These are phyloP conservation scores for Benincasa hispida DNA, from an alignment of 306 rosid genomes.

Conservation along the genomic window DNA sequence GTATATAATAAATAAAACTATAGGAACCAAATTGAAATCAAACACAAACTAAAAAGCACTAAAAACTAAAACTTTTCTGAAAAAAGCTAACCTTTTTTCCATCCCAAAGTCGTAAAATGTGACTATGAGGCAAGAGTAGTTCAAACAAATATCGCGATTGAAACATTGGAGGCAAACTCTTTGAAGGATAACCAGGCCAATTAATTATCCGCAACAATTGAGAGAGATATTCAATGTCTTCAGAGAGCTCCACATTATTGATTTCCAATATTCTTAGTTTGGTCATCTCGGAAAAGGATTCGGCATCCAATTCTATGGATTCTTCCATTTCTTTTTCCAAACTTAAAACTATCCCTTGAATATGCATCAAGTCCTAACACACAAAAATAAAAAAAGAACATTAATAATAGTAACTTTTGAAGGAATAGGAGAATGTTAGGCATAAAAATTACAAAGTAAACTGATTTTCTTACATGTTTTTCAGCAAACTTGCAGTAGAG, in stretches of 20 bases:
- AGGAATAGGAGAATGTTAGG: neutral
- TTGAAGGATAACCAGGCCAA: neutral
- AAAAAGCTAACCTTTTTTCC: slow-evolving; percentile 2
- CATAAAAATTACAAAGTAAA: neutral
- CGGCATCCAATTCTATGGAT: neutral
- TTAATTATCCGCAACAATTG: neutral
- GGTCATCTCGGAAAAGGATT: neutral
- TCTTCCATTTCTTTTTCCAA: neutral
- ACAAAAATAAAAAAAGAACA: neutral
- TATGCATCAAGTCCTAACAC: neutral
- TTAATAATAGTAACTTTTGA: neutral
- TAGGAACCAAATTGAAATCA: neutral
- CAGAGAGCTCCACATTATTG: neutral
- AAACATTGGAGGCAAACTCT: neutral
- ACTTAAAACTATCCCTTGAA: slow-evolving; percentile 1
- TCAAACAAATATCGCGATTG: neutral
- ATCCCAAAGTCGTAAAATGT: neutral
- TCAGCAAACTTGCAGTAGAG: neutral
- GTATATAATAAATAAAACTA: neutral
- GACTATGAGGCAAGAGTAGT: neutral
- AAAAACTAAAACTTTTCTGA: neutral
- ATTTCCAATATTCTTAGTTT: slow-evolving; percentile 7
- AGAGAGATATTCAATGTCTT: neutral
- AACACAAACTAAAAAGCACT: neutral
- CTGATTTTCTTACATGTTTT: neutral